These are phyloP conservation scores for Lentinula raphanica DNA, from an alignment of 768 basidiomycete species.

Conservation along the genomic window DNA sequence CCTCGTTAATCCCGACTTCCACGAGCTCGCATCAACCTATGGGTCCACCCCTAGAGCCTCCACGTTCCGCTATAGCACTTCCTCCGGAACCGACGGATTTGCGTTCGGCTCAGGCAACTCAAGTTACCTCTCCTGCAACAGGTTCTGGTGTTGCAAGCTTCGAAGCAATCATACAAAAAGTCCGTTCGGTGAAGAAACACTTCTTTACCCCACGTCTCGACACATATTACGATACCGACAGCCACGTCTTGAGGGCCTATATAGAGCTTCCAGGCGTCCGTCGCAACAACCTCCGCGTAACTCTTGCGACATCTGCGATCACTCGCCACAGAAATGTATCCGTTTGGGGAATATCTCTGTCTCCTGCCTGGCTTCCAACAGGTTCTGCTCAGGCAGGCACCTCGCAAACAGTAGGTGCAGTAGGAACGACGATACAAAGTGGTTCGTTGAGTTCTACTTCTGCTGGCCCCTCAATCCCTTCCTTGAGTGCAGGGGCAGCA, in stretches of 20 bases:
- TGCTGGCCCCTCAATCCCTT: background rate
- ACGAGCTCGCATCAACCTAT: background rate
- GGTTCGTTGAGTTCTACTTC: conserved; percentile 7
- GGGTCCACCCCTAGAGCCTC: background rate
- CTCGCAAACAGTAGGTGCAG: background rate
- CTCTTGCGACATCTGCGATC: background rate
- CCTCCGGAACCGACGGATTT: background rate
- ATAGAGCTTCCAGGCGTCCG: background rate
- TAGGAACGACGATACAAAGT: conserved; percentile 4
- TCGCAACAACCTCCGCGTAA: background rate
- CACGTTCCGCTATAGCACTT: background rate
- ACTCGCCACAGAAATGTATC: background rate
- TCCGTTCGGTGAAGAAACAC: background rate
- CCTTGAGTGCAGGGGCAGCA: background rate
- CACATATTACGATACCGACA: background rate
- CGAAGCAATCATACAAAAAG: background rate
- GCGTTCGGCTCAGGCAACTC: background rate
- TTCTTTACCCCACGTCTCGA: background rate
- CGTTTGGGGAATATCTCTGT: conserved; percentile 1
- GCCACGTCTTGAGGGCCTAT: background rate
- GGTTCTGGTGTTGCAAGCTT: background rate
- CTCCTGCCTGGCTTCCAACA: background rate
- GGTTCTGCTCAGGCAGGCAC: background rate
- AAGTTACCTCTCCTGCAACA: background rate
- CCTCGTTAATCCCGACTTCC: background rate